phyloP scores from a whole-genome alignment of 257 asterid species.

The Paraleonurus japonicus region DNA sequence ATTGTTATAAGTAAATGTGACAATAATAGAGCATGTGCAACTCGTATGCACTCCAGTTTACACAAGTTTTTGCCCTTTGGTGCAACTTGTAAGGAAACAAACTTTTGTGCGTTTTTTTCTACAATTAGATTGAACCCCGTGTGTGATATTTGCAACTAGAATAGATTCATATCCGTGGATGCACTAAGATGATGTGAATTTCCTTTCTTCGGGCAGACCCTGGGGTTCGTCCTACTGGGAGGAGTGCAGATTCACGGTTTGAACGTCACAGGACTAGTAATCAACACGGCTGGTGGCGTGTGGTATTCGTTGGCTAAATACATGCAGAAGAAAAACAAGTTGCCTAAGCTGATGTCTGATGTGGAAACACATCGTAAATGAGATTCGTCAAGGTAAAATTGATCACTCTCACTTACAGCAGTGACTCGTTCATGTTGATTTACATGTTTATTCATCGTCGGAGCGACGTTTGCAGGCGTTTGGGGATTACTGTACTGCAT shows the following conservation, averaged over 20 bases:
- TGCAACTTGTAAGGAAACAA: neutral
- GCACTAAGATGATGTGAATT: neutral
- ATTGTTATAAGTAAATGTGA: too few species aligned
- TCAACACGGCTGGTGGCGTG: constrained; percentile 90
- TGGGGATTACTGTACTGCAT: neutral
- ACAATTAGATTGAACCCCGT: too few species aligned
- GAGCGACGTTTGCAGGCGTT: neutral
- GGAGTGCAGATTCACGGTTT: constrained; percentile 87
- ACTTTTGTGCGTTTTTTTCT: too few species aligned
- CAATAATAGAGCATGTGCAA: too few species aligned
- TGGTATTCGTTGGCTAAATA: constrained; percentile 90
- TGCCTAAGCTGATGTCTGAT: constrained; percentile 58
- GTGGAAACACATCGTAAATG: constrained; percentile 52
- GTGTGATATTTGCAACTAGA: too few species aligned
- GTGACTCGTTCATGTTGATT: neutral
- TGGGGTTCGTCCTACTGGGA: constrained; percentile 81
- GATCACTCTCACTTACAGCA: neutral
- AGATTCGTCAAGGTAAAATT: constrained; percentile 9
- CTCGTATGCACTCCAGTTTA: too few species aligned
- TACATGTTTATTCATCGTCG: neutral
- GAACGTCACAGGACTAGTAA: constrained; percentile 75
- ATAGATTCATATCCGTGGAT: too few species aligned
- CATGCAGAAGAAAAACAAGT: constrained; percentile 62
- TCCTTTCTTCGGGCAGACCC: constrained; percentile 42
- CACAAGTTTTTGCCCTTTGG: too few species aligned